These are phyloP conservation scores for Starmera quercuum DNA, from an alignment of 805 yeast species.

Conservation along the genomic window DNA sequence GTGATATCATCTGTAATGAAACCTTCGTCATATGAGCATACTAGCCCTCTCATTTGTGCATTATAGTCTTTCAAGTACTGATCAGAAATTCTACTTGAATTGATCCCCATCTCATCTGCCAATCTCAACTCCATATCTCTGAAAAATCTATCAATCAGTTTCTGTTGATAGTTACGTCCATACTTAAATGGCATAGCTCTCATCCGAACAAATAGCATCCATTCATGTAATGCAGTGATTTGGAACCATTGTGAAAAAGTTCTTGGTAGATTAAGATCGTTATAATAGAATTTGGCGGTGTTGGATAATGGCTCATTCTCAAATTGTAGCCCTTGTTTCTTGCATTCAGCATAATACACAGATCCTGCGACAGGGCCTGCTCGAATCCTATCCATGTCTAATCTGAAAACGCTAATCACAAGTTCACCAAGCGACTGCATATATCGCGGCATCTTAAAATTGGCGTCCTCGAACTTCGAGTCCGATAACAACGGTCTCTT, in stretches of 20 bases:
- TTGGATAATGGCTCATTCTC: constrained; percentile 66
- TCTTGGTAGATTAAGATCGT: constrained; percentile 71
- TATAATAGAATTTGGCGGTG: constrained; percentile 79
- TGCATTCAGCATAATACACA: constrained; percentile 78
- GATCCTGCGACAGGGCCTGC: constrained; percentile 95
- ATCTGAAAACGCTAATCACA: constrained; percentile 48
- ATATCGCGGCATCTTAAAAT: constrained; percentile 38
- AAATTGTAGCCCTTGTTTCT: constrained; percentile 71
- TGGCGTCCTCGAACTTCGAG: constrained; percentile 29
- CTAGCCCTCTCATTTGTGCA: constrained; percentile 81
- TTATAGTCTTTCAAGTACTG: constrained; percentile 85
- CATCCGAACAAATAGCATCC: constrained; percentile 94
- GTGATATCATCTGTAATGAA: constrained; percentile 72
- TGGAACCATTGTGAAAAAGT: constrained; percentile 97
- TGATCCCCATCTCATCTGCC: constrained; percentile 78
- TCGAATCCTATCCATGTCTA: constrained; percentile 89
- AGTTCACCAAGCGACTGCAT: constrained; percentile 57
- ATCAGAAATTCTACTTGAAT: constrained; percentile 74
- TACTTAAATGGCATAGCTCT: constrained; percentile 90
- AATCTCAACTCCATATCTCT: constrained; percentile 83
- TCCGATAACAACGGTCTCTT: constrained; percentile 26
- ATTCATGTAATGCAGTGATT: constrained; percentile 80
- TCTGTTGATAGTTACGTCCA: constrained; percentile 87
- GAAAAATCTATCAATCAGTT: constrained; percentile 81
- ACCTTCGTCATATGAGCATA: constrained; percentile 90